phyloP scores from a whole-genome alignment of 345 rosid species.

The Pugionium cornutum region DNA sequence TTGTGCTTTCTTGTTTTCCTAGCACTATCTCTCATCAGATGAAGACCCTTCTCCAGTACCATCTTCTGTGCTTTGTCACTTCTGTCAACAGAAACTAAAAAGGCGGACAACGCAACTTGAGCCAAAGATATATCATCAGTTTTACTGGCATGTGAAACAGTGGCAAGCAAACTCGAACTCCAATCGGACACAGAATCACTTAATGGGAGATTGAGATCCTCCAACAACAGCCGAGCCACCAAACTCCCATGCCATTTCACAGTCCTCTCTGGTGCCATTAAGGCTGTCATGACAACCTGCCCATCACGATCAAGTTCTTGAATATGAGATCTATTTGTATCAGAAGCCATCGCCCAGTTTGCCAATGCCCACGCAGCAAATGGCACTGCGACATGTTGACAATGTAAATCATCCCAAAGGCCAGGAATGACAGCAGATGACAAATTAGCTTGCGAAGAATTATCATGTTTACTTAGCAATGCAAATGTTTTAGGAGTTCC shows the following conservation, averaged over 20 bases:
- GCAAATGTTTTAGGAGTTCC: slow-evolving; percentile 49
- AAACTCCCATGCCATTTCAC: slow-evolving; percentile 98
- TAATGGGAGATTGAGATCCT: slow-evolving; percentile 78
- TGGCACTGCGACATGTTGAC: slow-evolving; percentile 98
- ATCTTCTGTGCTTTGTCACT: slow-evolving; percentile 61
- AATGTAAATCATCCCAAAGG: slow-evolving; percentile 98
- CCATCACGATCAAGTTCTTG: slow-evolving; percentile 93
- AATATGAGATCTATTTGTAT: slow-evolving; percentile 70
- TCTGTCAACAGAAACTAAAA: slow-evolving; percentile 83
- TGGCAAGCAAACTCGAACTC: slow-evolving; percentile 88
- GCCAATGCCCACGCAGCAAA: slow-evolving; percentile 99
- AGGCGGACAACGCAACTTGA: slow-evolving; percentile 80
- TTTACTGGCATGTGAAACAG: slow-evolving; percentile 72
- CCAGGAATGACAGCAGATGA: slow-evolving; percentile 93
- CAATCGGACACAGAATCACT: slow-evolving; percentile 86
- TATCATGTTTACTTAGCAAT: slow-evolving; percentile 59
- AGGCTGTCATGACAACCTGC: slow-evolving; percentile 80
- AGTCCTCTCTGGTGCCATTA: slow-evolving; percentile 96
- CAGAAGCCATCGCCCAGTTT: slow-evolving; percentile 98
- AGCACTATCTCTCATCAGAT: slow-evolving; percentile 74
- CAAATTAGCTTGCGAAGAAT: slow-evolving; percentile 55
- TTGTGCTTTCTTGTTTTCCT: slow-evolving; percentile 65
- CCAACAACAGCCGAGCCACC: slow-evolving; percentile 82
- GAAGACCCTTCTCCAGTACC: slow-evolving; percentile 85
- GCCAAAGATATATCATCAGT: slow-evolving; percentile 84